These are phyloP conservation scores for Auriscalpium orientale DNA, from an alignment of 768 basidiomycete genomes.

Conservation along the genomic window DNA sequence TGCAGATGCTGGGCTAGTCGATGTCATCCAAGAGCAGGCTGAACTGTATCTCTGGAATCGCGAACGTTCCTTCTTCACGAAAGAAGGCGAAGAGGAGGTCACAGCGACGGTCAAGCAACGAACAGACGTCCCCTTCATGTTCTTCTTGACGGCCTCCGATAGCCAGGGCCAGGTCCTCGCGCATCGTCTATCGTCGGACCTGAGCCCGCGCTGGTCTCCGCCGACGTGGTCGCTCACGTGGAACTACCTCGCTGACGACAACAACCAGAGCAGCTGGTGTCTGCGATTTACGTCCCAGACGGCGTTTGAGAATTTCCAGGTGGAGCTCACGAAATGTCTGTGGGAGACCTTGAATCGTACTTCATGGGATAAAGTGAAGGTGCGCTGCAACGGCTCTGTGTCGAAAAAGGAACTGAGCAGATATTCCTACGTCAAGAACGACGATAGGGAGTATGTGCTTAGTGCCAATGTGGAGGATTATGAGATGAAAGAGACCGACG, in stretches of 20 bases:
- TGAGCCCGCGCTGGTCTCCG: slow-evolving; percentile 64
- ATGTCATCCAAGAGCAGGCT: slow-evolving; percentile 37
- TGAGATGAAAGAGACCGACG: slow-evolving; percentile 80
- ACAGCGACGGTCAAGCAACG: slow-evolving; percentile 43
- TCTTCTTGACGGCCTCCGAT: slow-evolving; percentile 50
- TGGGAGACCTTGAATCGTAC: slow-evolving; percentile 78
- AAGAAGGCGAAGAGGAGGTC: slow-evolving; percentile 41
- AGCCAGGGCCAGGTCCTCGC: slow-evolving; percentile 44
- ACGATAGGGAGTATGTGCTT: slow-evolving; percentile 83
- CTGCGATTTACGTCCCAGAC: slow-evolving; percentile 57
- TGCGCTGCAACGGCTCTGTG: slow-evolving; percentile 19
- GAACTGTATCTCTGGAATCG: slow-evolving; percentile 59
- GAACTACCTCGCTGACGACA: slow-evolving; percentile 60
- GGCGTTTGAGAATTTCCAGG: slow-evolving; percentile 51
- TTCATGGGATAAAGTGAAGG: slow-evolving; percentile 79
- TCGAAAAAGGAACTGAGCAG: not conserved
- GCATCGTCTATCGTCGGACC: slow-evolving; percentile 56
- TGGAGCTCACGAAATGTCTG: slow-evolving; percentile 55
- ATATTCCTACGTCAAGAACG: slow-evolving; percentile 36
- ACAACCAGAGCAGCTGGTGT: slow-evolving; percentile 70
- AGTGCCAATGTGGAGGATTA: slow-evolving; percentile 75
- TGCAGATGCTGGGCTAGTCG: slow-evolving; percentile 11
- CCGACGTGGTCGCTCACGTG: slow-evolving; percentile 76
- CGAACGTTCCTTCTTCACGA: slow-evolving; percentile 39
- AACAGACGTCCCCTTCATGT: slow-evolving; percentile 39